phyloP scores from a whole-genome alignment of 495 filamentous ascomycete genomes.

The Aspergillus egyptiacus region DNA sequence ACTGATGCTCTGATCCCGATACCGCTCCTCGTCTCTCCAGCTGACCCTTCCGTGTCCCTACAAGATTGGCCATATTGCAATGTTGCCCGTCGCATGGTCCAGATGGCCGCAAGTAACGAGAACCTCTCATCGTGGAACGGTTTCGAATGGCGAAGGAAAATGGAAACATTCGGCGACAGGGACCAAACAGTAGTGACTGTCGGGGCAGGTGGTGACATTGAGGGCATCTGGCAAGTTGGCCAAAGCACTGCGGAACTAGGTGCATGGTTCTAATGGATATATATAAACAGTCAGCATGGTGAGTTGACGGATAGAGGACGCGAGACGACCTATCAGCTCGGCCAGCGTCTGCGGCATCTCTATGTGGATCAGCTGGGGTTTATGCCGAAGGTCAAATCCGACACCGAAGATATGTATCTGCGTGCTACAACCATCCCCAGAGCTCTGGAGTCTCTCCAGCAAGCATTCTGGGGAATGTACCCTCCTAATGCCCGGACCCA shows the following conservation, averaged over 20 bases:
- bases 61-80: slow-evolving; percentile 89
- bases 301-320: slow-evolving; percentile 85
- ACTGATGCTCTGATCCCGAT: slow-evolving; percentile 6
- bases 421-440: slow-evolving; percentile 79
- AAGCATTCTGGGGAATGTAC: slow-evolving; percentile 86
- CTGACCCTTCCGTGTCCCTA: slow-evolving; percentile 13
- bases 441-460: slow-evolving; percentile 82
- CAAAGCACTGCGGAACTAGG: background rate
- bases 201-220: slow-evolving; percentile 62
- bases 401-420: slow-evolving; percentile 71
- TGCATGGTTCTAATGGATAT: slow-evolving; percentile 13
- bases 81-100: slow-evolving; percentile 63
- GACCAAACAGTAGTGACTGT: slow-evolving; percentile 63
- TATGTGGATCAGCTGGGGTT: slow-evolving; percentile 87
- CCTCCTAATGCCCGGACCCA: slow-evolving; percentile 60
- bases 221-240: slow-evolving; percentile 59
- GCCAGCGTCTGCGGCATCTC: slow-evolving; percentile 68
- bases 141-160: slow-evolving; percentile 69
- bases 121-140: slow-evolving; percentile 57
- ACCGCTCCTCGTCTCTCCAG: slow-evolving; percentile 1
- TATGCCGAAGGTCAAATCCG: slow-evolving; percentile 61
- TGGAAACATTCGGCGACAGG: slow-evolving; percentile 71
- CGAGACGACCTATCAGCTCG: slow-evolving; percentile 75
- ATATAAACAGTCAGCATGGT: slow-evolving; percentile 56
- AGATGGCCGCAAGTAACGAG: slow-evolving; percentile 57